Evolutionary conservation across 495 filamentous ascomycete genomes (phyloP), one percentile per base, ranked within the genome.

Genomic region (Xeromyces bisporus): DNA sequence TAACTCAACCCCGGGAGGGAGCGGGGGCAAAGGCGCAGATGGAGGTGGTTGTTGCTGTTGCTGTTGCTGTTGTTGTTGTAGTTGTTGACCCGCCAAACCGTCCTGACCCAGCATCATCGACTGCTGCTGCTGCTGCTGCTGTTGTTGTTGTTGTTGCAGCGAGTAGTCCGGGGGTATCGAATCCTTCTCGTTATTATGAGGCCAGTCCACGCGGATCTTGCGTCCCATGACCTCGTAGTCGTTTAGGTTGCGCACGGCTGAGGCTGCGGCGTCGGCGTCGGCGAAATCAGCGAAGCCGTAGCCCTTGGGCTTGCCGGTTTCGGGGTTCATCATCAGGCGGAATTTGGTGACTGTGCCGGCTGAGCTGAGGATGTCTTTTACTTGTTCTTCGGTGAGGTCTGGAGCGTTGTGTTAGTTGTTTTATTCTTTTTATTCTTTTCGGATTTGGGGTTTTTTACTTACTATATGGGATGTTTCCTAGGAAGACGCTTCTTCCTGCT

Each of bases 281-380:
- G 77, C 71, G 45, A 85, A 97, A 42, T 96, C 87, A 24, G 83
- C 81, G 44, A 97, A 97, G 14, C 89, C 89, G 46, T 92, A 97
- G 8, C 89, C 89, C 51, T 94, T 96, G 0, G 89, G 89, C 26
- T 80, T 73, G 2, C 91, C 89, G 0, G 86, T 96, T 41, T 96
- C 87, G 6, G 79, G 77, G 56, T 97, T 92, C 59, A 93, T 89
- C 41, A 96, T 85, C 9, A 97, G 64, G 18, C 89, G 75, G 52
- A 97, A 96, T 44, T 77, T 84, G n/a, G 87, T 56, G 1, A 94
- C 87, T 32, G 79, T 76, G 8, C 89, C 89, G 28, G 78, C 85
- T 18, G 73, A 72, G 43, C 75, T 79, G 52, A 94, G 86, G 34
- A 89, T 86, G 35, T 93, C 77, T 38, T 73, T 77, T 38, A 97